Evolutionary conservation across 805 yeast genomes (phyloP), one percentile per base, ranked within the genome.

Genomic region (Jamesozyma gamospora): DNA sequence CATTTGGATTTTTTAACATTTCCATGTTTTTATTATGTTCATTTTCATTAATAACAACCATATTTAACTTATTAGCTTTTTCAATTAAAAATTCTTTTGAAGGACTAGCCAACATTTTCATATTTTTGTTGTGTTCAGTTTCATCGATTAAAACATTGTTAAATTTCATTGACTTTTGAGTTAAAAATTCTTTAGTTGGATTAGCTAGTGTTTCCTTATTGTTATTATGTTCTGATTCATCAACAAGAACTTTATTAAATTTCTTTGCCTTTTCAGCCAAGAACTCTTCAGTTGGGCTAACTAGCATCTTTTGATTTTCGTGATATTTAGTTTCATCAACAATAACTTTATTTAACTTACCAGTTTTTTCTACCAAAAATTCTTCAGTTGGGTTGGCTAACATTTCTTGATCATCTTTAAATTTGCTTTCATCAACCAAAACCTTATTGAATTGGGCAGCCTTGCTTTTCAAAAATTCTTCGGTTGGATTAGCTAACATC

Each of bases 81-180:
- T 12, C 12, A n/a, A 5, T 11, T 12, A 27, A 27, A 12, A 12
- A 29, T 29, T 29, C 32, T 16, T 8, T 9, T 19, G 28, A 25
- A 36, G 28, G 24, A 8, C 8, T 21, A 21, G 24, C 24, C 8
- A 21, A 21, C 24, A 21, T 21, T 8, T 21, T 8, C 8, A 13
- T 37, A 31, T 12, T 14, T 27, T 45, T 45, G 13, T 47, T 46
- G 9, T 37, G 19, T 28, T 45, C 48, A 15, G 15, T 26, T 15
- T 32, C 15, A 10, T 19, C 13, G 1, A 45, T 10, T 2, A 35
- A 8, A 26, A 31, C 30, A 18, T 41, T 29, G 13, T 35, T 33
- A 18, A 35, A 17, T 14, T 37, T 36, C 12, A 15, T 19, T n/a
- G 35, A 29, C 15, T 25, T 32, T 26, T 37, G 29, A 14, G 24